Evolutionary conservation across 768 basidiomycete species (phyloP).

Genomic region (Chlorophyllum brunneum): DNA sequence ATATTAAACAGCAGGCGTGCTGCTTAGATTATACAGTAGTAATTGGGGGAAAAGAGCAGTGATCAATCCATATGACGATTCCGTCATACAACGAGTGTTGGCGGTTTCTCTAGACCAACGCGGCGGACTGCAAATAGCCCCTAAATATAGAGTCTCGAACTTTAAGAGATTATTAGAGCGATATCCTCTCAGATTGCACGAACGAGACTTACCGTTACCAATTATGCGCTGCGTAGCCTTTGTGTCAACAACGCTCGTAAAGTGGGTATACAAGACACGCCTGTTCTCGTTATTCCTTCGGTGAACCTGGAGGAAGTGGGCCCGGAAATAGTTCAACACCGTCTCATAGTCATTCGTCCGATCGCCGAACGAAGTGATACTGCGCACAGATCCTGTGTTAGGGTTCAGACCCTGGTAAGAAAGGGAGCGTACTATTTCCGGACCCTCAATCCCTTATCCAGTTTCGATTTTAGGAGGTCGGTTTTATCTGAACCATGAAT

Average conservation of each 20-base stretch:
- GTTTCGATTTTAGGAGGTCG: conserved; percentile 69
- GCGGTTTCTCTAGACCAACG: conserved; percentile 45
- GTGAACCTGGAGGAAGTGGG: conserved; percentile 83
- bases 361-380: conserved; percentile 79
- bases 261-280: conserved; percentile 76
- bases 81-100: not conserved
- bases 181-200: not conserved
- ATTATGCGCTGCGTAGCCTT: conserved; percentile 83
- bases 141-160: conserved; percentile 76
- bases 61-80: not conserved
- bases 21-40: conserved; percentile 6
- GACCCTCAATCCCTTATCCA: conserved; percentile 65
- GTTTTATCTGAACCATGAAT: conserved; percentile 55
- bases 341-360: conserved; percentile 79
- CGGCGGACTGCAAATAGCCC: conserved; percentile 69
- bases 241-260: conserved; percentile 81
- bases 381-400: conserved; percentile 21
- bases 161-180: conserved; percentile 24
- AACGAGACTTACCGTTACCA: conserved; percentile 56
- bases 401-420: not conserved
- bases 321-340: conserved; percentile 82
- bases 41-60: not conserved
- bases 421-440: conserved; percentile 66
- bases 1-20: conserved; percentile 7
- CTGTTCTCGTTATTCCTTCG: conserved; percentile 74